These are phyloP conservation scores for Quercus lobata DNA, from an alignment of 331 rosid species.

Conservation along the genomic window DNA sequence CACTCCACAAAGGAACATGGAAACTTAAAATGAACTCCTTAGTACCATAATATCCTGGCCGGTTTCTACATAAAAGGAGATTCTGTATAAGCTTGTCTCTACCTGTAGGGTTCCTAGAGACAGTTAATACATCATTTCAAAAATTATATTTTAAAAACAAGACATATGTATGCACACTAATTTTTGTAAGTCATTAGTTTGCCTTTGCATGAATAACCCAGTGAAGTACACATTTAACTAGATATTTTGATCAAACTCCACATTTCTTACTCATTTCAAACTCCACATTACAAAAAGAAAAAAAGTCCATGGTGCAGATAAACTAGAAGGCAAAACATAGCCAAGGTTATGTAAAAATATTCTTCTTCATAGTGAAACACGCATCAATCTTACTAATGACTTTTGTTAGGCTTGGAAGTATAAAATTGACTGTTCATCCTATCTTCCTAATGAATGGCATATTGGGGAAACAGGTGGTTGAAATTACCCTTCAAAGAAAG, in stretches of 20 bases:
- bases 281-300: no score
- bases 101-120: not conserved
- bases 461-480: not conserved
- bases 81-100: not conserved
- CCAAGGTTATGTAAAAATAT: no score
- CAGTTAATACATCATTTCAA: not conserved
- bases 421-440: not conserved
- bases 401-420: not conserved
- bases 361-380: not conserved
- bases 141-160: not conserved
- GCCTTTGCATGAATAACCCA: not conserved
- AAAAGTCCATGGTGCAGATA: no score
- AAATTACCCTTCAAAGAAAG: not conserved
- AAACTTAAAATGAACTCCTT: not conserved
- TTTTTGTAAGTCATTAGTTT: not conserved
- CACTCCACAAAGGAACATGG: not conserved
- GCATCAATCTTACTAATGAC: not conserved
- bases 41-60: not conserved
- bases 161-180: not conserved
- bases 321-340: no score
- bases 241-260: not conserved
- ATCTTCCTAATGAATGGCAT: not conserved
- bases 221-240: not conserved
- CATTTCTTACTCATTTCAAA: not conserved
- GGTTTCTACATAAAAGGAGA: not conserved